Evolutionary conservation across 495 filamentous ascomycete genomes (phyloP).

Genomic region (Bathelium albidoporum): DNA sequence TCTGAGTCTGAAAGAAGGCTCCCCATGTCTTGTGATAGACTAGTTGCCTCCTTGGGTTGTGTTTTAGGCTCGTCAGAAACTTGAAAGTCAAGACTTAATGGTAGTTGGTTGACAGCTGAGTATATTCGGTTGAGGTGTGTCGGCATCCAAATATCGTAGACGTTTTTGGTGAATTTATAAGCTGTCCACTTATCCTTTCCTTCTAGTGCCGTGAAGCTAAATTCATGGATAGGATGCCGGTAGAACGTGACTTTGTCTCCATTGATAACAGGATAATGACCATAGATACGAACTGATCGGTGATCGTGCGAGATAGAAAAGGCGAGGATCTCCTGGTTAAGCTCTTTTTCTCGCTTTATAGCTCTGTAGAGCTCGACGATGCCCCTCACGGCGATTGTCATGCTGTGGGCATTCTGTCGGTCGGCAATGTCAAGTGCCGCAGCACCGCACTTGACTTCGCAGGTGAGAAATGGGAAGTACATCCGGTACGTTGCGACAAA

Average conservation of each 20-base stretch:
- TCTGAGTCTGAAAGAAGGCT: not conserved
- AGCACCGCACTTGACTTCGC: slow-evolving; percentile 18
- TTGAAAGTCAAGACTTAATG: slow-evolving; percentile 16
- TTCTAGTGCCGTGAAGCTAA: slow-evolving; percentile 6
- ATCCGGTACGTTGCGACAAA: slow-evolving; percentile 17
- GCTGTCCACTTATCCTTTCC: slow-evolving; percentile 20
- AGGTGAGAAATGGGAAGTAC: slow-evolving; percentile 20
- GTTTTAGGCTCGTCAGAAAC: slow-evolving; percentile 11
- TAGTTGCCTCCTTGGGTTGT: slow-evolving; percentile 12
- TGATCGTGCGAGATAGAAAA: slow-evolving; percentile 43
- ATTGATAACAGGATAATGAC: slow-evolving; percentile 22
- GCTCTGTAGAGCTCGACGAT: slow-evolving; percentile 13
- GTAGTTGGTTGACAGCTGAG: slow-evolving; percentile 34
- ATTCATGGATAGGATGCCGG: slow-evolving; percentile 15
- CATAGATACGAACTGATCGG: slow-evolving; percentile 27
- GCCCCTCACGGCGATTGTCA: slow-evolving; percentile 7
- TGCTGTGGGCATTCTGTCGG: slow-evolving; percentile 20
- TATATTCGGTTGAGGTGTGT: slow-evolving; percentile 18
- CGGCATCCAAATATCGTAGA: slow-evolving; percentile 19
- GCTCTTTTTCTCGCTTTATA: slow-evolving; percentile 30
- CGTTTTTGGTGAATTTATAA: slow-evolving; percentile 21
- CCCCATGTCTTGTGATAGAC: not conserved
- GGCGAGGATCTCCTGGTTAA: slow-evolving; percentile 33
- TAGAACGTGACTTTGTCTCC: slow-evolving; percentile 15
- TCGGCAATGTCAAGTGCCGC: slow-evolving; percentile 19